Conservation (phyloP, 805 yeast genomes). For the Spathaspora girioi region DNA sequence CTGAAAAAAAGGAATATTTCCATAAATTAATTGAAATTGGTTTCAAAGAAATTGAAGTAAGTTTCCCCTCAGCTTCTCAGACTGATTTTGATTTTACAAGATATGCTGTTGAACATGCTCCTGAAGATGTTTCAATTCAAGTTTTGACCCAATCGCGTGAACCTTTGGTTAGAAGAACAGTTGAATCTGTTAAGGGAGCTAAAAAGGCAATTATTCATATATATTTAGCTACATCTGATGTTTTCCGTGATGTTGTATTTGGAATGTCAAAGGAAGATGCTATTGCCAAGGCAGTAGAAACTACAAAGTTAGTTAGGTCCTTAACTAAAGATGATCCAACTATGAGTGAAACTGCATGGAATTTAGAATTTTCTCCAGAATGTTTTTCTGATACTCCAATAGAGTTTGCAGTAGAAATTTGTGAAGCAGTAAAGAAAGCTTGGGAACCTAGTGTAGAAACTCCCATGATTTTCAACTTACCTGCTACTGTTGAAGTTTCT, state of each 20-base stretch:
- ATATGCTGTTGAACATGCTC: constrained; percentile 74
- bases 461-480: constrained; percentile 75
- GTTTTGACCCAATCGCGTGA: constrained; percentile 77
- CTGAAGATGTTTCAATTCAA: constrained; percentile 71
- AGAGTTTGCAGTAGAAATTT: constrained; percentile 69
- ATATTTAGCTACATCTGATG: constrained; percentile 72
- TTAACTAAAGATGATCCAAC: constrained; percentile 73
- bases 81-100: constrained; percentile 80
- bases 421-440: constrained; percentile 74
- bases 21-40: constrained; percentile 70
- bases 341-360: constrained; percentile 62
- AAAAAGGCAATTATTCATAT: constrained; percentile 69
- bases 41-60: constrained; percentile 76
- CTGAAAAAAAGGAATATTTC: constrained; percentile 71
- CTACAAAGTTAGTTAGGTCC: constrained; percentile 62
- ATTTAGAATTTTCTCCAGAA: constrained; percentile 76
- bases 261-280: constrained; percentile 70
- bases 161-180: constrained; percentile 68
- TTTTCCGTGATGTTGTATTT: constrained; percentile 73
- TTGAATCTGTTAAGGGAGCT: constrained; percentile 70
- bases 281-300: constrained; percentile 62
- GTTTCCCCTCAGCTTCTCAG: constrained; percentile 80
- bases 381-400: constrained; percentile 72
- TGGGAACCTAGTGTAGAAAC: constrained; percentile 77
- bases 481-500: constrained; percentile 79